Conservation (phyloP, 768 basidiomycete genomes). For the Strobilomyces echinocephalus region DNA sequence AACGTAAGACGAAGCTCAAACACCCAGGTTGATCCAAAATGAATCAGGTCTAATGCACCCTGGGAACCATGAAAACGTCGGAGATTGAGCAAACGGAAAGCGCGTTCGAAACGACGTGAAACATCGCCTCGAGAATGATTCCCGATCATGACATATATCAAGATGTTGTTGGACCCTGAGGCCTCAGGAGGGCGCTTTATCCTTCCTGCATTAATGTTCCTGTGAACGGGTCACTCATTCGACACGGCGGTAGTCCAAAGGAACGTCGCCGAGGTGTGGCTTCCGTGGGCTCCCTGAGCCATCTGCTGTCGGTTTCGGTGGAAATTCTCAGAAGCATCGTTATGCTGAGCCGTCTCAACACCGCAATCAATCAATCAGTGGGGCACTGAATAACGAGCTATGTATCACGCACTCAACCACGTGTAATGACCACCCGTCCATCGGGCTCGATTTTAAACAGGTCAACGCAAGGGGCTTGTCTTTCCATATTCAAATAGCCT, state of each 20-base stretch:
- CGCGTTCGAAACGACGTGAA: neutral
- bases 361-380: neutral
- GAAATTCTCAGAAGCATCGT: neutral
- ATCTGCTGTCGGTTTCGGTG: neutral
- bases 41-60: too few species aligned
- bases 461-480: neutral
- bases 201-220: neutral
- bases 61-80: too few species aligned
- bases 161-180: neutral
- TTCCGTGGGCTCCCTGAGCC: neutral
- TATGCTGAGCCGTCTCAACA: neutral
- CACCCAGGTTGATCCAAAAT: too few species aligned
- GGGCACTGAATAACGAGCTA: neutral
- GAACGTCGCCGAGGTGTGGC: neutral
- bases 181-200: neutral
- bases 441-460: neutral
- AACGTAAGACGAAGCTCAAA: too few species aligned
- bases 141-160: neutral
- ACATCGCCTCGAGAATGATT: neutral
- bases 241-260: neutral
- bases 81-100: too few species aligned
- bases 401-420: neutral
- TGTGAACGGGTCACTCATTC: neutral
- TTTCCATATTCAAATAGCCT: neutral
- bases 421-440: neutral